phyloP scores from a whole-genome alignment of 306 rosid genomes.

The apple (Malus domestica) region ASM211411v1 NC_041799.1:815501-816000 shows the following conservation, averaged over 20 bases:
- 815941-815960: background rate
- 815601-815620: background rate
- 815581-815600: no score
- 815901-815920: background rate
- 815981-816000: slow-evolving; percentile 94
- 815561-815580: background rate
- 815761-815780: background rate
- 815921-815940: background rate
- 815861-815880: background rate
- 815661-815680: background rate
- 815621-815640: background rate
- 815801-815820: background rate
- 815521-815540: background rate
- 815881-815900: background rate
- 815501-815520: background rate
- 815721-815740: background rate
- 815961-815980: slow-evolving; percentile 29
- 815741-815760: background rate
- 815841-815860: background rate
- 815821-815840: background rate
- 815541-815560: background rate
- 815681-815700: background rate
- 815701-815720: background rate
- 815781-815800: background rate
- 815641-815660: background rate